These are phyloP conservation scores for Skeletonema menzelii DNA, from an alignment of 108 stramenopile species.

Conservation along the genomic window DNA sequence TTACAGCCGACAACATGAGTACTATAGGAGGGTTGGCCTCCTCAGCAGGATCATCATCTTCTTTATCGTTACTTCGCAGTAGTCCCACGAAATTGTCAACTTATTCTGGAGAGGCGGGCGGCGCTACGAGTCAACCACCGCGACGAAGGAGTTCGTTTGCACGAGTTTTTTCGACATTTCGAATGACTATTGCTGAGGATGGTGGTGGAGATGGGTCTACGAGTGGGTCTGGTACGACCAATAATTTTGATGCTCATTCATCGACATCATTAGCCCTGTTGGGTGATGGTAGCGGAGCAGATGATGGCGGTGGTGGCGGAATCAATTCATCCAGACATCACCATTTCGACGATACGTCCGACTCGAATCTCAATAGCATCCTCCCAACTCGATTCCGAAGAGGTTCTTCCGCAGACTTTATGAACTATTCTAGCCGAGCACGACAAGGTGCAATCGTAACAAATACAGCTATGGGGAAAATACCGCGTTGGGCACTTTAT, in stretches of 20 bases:
- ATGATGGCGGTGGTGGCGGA: conserved; percentile 19
- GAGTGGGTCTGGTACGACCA: not conserved
- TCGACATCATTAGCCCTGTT: not conserved
- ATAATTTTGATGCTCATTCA: not conserved
- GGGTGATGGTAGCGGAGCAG: conserved; percentile 10
- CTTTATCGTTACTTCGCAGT: not conserved
- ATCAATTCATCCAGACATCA: not conserved
- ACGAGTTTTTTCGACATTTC: conserved; percentile 33
- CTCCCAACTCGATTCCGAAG: conserved; percentile 27
- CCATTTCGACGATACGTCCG: conserved; percentile 1
- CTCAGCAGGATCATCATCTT: not conserved
- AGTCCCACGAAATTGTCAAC: conserved; percentile 6
- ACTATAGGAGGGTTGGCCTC: not conserved
- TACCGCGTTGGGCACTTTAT: conserved; percentile 40
- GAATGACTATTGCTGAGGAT: conserved; percentile 25
- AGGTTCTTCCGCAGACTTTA: conserved; percentile 9
- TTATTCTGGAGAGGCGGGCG: not conserved
- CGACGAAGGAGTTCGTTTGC: conserved; percentile 33
- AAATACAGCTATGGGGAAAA: not conserved
- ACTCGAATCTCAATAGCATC: conserved; percentile 10
- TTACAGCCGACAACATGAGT: too few species aligned
- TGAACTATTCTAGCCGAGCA: not conserved
- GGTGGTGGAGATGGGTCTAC: conserved; percentile 6
- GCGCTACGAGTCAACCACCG: not conserved
- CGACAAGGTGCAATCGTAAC: not conserved